phyloP scores from a whole-genome alignment of 352 stramenopile genomes.

The Pythium sp. region DNA sequence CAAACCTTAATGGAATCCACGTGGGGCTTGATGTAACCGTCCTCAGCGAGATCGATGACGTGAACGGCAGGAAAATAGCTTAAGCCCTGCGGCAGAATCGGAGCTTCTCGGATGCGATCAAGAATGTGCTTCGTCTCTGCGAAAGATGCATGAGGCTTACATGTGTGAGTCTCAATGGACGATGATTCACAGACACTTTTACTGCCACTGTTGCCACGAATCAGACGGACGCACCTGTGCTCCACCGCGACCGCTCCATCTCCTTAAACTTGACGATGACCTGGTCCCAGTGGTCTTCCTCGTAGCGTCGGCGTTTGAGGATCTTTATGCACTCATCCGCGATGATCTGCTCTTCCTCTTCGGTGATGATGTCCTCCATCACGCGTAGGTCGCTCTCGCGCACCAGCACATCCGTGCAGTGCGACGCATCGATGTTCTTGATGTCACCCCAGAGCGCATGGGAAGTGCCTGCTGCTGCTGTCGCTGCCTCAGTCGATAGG shows the following conservation, averaged over 20 bases:
- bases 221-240: slow-evolving; percentile 22
- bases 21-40: slow-evolving; percentile 84
- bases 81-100: slow-evolving; percentile 59
- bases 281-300: slow-evolving; percentile 82
- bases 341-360: slow-evolving; percentile 68
- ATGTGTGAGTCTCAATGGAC: neutral
- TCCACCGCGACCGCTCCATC: slow-evolving; percentile 85
- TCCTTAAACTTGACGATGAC: slow-evolving; percentile 89
- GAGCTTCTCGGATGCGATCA: slow-evolving; percentile 52
- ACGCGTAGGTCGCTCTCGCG: slow-evolving; percentile 60
- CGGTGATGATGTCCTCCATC: slow-evolving; percentile 63
- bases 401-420: slow-evolving; percentile 55
- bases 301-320: slow-evolving; percentile 70
- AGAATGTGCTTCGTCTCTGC: slow-evolving; percentile 64
- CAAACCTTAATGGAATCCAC: slow-evolving; percentile 82
- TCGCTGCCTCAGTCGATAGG: slow-evolving; percentile 5
- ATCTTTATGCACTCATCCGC: slow-evolving; percentile 67
- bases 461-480: neutral
- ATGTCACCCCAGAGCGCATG: slow-evolving; percentile 28
- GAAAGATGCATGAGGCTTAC: neutral
- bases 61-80: slow-evolving; percentile 75
- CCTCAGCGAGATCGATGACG: slow-evolving; percentile 78
- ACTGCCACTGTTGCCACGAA: neutral
- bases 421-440: slow-evolving; percentile 55
- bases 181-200: neutral